Evolutionary conservation across 352 stramenopile species (phyloP).

Genomic region (Globisporangium recalcitrans): DNA sequence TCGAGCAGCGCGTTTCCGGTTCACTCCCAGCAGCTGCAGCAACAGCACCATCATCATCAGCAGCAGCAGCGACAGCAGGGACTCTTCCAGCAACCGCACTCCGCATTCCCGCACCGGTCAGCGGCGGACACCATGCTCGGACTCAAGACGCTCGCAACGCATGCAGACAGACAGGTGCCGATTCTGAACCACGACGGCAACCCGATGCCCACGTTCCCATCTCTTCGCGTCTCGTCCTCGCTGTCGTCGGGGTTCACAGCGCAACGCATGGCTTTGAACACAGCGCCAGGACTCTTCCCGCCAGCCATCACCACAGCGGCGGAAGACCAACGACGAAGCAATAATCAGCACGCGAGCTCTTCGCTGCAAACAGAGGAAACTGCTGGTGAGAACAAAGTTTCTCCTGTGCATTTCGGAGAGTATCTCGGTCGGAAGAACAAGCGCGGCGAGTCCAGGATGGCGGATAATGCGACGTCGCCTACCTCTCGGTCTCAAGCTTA

Average conservation of each 20-base stretch:
- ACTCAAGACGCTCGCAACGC: constrained; percentile 28
- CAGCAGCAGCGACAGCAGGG: background rate
- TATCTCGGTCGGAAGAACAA: constrained; percentile 29
- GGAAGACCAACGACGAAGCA: background rate
- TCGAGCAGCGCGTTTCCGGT: constrained; percentile 14
- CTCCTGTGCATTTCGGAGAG: constrained; percentile 19
- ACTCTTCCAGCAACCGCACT: constrained; percentile 5
- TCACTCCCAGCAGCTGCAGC: constrained; percentile 5
- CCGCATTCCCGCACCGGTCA: constrained; percentile 13
- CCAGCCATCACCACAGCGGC: background rate
- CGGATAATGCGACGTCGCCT: constrained; percentile 29
- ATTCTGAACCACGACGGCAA: constrained; percentile 10
- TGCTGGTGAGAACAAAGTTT: constrained; percentile 1
- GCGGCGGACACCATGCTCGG: constrained; percentile 28
- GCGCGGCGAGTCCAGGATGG: constrained; percentile 24
- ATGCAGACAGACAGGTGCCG: constrained; percentile 21
- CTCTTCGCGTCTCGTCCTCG: constrained; percentile 12
- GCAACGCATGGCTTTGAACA: background rate
- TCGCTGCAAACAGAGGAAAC: background rate
- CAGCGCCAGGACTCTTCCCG: background rate
- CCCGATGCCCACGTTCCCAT: constrained; percentile 11
- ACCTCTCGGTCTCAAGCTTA: constrained; percentile 35
- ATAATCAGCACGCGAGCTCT: background rate
- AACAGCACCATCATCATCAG: background rate
- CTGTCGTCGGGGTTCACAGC: constrained; percentile 8